phyloP scores from a whole-genome alignment of 2,329 filamentous ascomycete species.

The Metarhizium rileyi region DNA sequence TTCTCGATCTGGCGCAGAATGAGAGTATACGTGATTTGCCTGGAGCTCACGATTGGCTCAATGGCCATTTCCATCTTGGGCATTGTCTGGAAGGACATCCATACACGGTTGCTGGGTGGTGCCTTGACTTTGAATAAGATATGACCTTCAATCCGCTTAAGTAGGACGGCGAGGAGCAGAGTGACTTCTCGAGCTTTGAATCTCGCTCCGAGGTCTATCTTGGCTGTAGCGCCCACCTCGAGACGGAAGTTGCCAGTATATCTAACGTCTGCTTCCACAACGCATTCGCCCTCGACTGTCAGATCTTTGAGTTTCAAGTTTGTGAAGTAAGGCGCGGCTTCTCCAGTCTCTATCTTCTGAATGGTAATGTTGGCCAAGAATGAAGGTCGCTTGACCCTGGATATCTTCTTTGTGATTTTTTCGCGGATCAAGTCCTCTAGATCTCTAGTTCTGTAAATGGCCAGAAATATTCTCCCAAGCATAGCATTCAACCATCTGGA shows the following conservation, averaged over 20 bases:
- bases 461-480: slow-evolving; percentile 79
- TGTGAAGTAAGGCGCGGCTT: slow-evolving; percentile 78
- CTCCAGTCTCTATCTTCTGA: slow-evolving; percentile 74
- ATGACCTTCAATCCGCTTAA: slow-evolving; percentile 81
- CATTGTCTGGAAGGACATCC: slow-evolving; percentile 90
- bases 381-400: slow-evolving; percentile 80
- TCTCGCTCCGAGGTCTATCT: slow-evolving; percentile 77
- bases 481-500: slow-evolving; percentile 91
- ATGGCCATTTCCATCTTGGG: slow-evolving; percentile 92
- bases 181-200: slow-evolving; percentile 90
- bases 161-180: slow-evolving; percentile 72
- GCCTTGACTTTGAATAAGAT: slow-evolving; percentile 82
- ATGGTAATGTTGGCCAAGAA: slow-evolving; percentile 83
- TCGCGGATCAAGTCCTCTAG: slow-evolving; percentile 68
- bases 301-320: slow-evolving; percentile 83
- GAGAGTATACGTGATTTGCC: slow-evolving; percentile 89
- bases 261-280: slow-evolving; percentile 75
- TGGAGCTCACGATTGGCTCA: slow-evolving; percentile 87
- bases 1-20: slow-evolving; percentile 92
- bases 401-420: slow-evolving; percentile 94
- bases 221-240: slow-evolving; percentile 85
- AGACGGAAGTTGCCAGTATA: slow-evolving; percentile 86
- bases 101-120: slow-evolving; percentile 89
- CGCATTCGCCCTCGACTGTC: slow-evolving; percentile 83
- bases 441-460: slow-evolving; percentile 74